Percentiles rank a stretch among this genome's conserved stretches.
Conservation (phyloP, 805 yeast species). For the Metschnikowia henanensis region DNA sequence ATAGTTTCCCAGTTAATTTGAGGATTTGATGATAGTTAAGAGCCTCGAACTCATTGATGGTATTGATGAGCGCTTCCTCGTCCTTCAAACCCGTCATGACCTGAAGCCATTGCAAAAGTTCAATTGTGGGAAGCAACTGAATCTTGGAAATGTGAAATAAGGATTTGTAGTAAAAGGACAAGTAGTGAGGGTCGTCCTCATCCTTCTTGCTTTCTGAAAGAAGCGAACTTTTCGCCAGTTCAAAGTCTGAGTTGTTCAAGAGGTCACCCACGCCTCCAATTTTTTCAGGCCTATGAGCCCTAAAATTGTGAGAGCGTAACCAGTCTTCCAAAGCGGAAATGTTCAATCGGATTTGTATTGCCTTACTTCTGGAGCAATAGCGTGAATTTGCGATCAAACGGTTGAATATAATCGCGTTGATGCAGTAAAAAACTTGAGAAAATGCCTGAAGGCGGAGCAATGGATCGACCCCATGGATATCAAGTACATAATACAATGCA, state of each 20-base stretch:
- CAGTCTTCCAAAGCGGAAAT: constrained; percentile 89
- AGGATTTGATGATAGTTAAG: constrained; percentile 71
- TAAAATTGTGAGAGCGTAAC: constrained; percentile 70
- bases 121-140: constrained; percentile 72
- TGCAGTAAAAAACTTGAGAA: constrained; percentile 75
- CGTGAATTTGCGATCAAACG: constrained; percentile 64
- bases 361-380: constrained; percentile 76
- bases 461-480: constrained; percentile 77
- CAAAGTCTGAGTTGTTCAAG: constrained; percentile 10
- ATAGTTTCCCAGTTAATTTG: constrained; percentile 63
- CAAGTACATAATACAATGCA: constrained; percentile 82
- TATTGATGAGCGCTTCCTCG: constrained; percentile 59
- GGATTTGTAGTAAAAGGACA: constrained; percentile 62
- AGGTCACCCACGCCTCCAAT: constrained; percentile 30
- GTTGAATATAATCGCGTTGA: constrained; percentile 73
- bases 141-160: constrained; percentile 62
- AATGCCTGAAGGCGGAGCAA: constrained; percentile 76
- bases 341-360: constrained; percentile 87
- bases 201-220: constrained; percentile 23
- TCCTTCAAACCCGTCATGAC: constrained; percentile 71
- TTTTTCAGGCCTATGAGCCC: constrained; percentile 34
- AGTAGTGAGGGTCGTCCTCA: constrained; percentile 43
- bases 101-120: constrained; percentile 88
- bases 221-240: constrained; percentile 19
- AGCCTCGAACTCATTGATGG: constrained; percentile 51